These are phyloP conservation scores for Mrakia blollopis DNA, from an alignment of 768 basidiomycete genomes.

Conservation along the genomic window DNA sequence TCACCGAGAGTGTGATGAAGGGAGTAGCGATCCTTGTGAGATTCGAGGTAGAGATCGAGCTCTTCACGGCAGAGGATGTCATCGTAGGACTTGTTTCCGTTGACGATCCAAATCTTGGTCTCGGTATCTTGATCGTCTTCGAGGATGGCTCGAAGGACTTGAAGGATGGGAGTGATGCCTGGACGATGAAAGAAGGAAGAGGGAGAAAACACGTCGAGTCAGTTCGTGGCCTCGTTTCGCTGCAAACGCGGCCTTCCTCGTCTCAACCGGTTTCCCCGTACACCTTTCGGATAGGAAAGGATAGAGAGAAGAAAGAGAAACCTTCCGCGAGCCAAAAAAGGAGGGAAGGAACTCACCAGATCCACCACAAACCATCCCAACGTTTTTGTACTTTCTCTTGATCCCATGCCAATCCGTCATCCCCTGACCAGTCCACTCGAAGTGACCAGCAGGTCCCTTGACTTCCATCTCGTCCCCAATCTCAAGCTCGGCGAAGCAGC, in stretches of 20 bases:
- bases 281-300: not conserved
- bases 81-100: slow-evolving; percentile 50
- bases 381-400: slow-evolving; percentile 44
- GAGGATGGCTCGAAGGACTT: slow-evolving; percentile 53
- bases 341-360: slow-evolving; percentile 47
- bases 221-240: too few relatives aligned
- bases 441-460: slow-evolving; percentile 60
- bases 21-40: slow-evolving; percentile 40
- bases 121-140: slow-evolving; percentile 45
- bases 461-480: slow-evolving; percentile 55
- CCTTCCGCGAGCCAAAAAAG: not conserved
- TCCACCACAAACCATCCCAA: slow-evolving; percentile 59
- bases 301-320: not conserved
- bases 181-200: too few relatives aligned
- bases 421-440: slow-evolving; percentile 52
- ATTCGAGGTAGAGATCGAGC: slow-evolving; percentile 47
- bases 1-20: slow-evolving; percentile 51
- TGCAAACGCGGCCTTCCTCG: too few relatives aligned
- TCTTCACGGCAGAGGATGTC: slow-evolving; percentile 56
- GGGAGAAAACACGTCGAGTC: not conserved
- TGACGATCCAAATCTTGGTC: slow-evolving; percentile 51
- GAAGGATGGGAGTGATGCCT: slow-evolving; percentile 58
- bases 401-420: slow-evolving; percentile 46
- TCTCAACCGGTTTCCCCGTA: too few relatives aligned
- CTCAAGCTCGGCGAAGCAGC: slow-evolving; percentile 50